phyloP scores from a whole-genome alignment of 345 rosid species.

The Gossypium longicalyx region DNA sequence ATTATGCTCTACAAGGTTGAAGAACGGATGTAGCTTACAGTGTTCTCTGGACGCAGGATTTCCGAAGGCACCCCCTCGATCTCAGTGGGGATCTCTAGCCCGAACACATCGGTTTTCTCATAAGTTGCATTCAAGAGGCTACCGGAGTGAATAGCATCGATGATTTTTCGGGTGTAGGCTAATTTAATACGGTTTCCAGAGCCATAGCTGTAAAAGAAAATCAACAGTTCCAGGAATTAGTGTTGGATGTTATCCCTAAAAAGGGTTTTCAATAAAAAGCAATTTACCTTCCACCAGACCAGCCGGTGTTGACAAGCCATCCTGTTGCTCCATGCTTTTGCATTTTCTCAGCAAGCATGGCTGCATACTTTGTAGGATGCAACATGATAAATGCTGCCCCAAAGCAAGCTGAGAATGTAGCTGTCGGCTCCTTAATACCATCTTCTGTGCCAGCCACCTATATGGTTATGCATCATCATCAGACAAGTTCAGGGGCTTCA shows the following conservation, averaged over 20 bases:
- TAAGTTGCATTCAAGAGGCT: slow-evolving; percentile 58
- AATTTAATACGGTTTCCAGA: slow-evolving; percentile 81
- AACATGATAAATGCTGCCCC: slow-evolving; percentile 97
- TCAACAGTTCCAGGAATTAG: background rate
- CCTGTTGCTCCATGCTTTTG: slow-evolving; percentile 88
- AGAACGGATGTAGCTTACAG: slow-evolving; percentile 41
- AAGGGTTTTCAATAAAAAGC: too few species aligned
- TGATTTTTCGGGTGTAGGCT: slow-evolving; percentile 80
- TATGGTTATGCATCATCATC: background rate
- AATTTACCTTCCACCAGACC: slow-evolving; percentile 93
- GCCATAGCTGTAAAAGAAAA: slow-evolving; percentile 56
- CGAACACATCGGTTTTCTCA: slow-evolving; percentile 72
- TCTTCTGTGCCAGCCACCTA: slow-evolving; percentile 98
- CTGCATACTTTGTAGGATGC: slow-evolving; percentile 95
- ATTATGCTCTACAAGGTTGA: background rate
- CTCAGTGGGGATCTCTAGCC: slow-evolving; percentile 75
- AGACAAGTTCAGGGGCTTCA: background rate
- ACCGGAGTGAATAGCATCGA: slow-evolving; percentile 88
- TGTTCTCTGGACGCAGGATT: slow-evolving; percentile 71
- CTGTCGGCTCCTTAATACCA: slow-evolving; percentile 86
- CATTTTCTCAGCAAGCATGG: slow-evolving; percentile 97
- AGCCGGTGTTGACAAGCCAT: slow-evolving; percentile 97
- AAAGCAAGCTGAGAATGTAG: slow-evolving; percentile 96
- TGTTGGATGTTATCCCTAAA: background rate
- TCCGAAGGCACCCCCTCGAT: slow-evolving; percentile 82